Base-by-base conservation (phyloP, 768 basidiomycete genomes). In the Candolleomyces aberdarensis region DNA sequence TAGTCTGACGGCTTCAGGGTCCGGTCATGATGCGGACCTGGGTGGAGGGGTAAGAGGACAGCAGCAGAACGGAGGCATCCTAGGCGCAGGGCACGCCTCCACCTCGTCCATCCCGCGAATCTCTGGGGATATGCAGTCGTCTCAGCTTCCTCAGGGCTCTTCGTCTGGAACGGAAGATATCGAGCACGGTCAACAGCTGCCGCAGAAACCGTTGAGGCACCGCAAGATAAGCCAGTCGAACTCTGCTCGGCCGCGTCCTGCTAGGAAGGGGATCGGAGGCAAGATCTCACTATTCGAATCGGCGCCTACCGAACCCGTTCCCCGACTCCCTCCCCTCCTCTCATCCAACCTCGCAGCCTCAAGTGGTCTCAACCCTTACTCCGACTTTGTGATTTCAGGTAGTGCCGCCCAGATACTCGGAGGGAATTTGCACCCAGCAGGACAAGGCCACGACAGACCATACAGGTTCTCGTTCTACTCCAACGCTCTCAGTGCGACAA, bases 391-490 rank as follows among this genome's bases (percentile, higher is more conserved):
- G 50, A 63, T 65, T 20, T 53, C 54, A 17, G 58, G 65, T 9
- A 36, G 54, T 13, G 36, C 8, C 32, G 36, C 36, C 32, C 36
- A 36, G 36, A 1, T 36, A 11, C 36, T 36, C 5, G 36, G 36
- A 36, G 36, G 36, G 36, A 11, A 11, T 36, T 36, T 36, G 11
- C 36, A 36, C 11, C 36, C 36, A 32, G 36, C 36, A 5, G 60
- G 60, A 5, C 56, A 61, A 31, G 85, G 83, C 0, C 89, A 94
- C 64, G 94, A 95, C 68, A 81, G 94, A 67, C 96, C 96, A 9
- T 98, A 98, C 70, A 85, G 97, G 49, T 99, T 98, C 76, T 98
- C 97, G 0, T 99, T 98, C 77, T 99, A 98, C 75, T 98, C 94
- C 17, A 98, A 97, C 68, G 83, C 89, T 4, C 78, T 97, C 53